Conservation (phyloP, 2,329 filamentous ascomycete species). For the Colletotrichum salicis region DNA sequence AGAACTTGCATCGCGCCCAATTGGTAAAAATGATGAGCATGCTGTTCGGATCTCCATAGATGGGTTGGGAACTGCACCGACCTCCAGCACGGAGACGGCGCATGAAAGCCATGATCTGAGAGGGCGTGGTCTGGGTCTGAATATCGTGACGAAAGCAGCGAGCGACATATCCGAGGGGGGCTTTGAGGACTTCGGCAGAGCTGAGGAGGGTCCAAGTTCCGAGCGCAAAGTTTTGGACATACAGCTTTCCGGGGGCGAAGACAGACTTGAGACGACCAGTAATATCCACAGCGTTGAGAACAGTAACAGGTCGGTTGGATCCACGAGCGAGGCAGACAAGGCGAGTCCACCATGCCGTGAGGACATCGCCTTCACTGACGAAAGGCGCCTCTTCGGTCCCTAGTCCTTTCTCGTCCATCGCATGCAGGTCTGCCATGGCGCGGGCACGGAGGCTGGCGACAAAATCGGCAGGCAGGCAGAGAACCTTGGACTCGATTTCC, state of each 20-base stretch:
- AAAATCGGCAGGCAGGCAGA: slow-evolving; percentile 50
- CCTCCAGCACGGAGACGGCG: slow-evolving; percentile 37
- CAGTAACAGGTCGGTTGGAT: slow-evolving; percentile 38
- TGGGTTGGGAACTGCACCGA: slow-evolving; percentile 37
- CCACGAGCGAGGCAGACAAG: slow-evolving; percentile 34
- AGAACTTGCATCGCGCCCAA: slow-evolving; percentile 50
- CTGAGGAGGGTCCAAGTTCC: slow-evolving; percentile 39
- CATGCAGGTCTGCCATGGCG: slow-evolving; percentile 44
- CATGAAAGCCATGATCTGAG: slow-evolving; percentile 45
- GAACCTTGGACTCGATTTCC: slow-evolving; percentile 46
- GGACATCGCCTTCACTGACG: slow-evolving; percentile 58
- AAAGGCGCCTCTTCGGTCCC: slow-evolving; percentile 44
- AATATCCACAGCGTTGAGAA: slow-evolving; percentile 42
- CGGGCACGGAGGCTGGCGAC: slow-evolving; percentile 44
- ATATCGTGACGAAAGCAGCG: slow-evolving; percentile 46
- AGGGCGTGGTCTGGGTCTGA: slow-evolving; percentile 46
- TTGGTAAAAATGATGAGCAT: slow-evolving; percentile 51
- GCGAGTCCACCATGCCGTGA: slow-evolving; percentile 53
- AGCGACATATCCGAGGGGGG: slow-evolving; percentile 44
- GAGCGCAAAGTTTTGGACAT: slow-evolving; percentile 43
- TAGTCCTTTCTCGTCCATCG: slow-evolving; percentile 26
- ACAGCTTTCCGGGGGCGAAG: slow-evolving; percentile 34
- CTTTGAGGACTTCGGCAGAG: slow-evolving; percentile 37
- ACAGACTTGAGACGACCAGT: slow-evolving; percentile 40
- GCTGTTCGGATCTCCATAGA: slow-evolving; percentile 46